Percentiles rank a stretch among this genome's conserved stretches.
phyloP scores from a whole-genome alignment of 2,329 filamentous ascomycete species.

The Pseudohalonectria lignicola region DNA sequence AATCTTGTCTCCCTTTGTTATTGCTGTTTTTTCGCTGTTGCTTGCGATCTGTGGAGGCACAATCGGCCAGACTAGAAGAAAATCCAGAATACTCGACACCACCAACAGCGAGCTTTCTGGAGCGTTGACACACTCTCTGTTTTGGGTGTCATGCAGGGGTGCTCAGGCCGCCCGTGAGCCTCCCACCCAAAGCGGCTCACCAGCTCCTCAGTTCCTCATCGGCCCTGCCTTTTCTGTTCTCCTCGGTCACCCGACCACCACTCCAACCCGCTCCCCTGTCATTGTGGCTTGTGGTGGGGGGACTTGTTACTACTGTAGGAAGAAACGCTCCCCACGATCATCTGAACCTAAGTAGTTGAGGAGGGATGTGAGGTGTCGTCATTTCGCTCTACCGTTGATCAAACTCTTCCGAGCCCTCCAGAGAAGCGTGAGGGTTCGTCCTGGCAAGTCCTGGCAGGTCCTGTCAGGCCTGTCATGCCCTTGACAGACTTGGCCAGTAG shows the following conservation, averaged over 20 bases:
- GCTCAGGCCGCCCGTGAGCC: neutral
- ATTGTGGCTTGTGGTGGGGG: no score
- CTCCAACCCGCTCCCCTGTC: no score
- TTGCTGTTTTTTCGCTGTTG: neutral
- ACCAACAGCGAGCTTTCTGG: no score
- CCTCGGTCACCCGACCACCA: neutral
- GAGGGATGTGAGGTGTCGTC: constrained; percentile 1
- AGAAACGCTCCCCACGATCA: neutral
- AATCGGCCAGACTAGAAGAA: neutral
- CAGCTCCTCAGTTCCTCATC: no score
- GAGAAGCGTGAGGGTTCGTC: neutral
- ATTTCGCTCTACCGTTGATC: neutral
- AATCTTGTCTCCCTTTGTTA: neutral
- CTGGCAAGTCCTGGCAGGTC: no score
- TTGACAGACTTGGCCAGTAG: no score
- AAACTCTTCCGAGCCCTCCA: neutral
- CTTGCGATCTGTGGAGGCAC: neutral
- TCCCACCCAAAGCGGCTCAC: no score
- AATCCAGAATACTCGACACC: no score
- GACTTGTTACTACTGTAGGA: no score
- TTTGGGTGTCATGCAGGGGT: constrained; percentile 2
- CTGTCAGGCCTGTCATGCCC: no score
- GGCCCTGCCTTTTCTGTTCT: neutral
- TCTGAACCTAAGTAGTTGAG: no score
- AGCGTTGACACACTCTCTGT: constrained; percentile 2